Evolutionary conservation across 352 stramenopile genomes (phyloP).

Genomic region (Pythium coloratum): DNA sequence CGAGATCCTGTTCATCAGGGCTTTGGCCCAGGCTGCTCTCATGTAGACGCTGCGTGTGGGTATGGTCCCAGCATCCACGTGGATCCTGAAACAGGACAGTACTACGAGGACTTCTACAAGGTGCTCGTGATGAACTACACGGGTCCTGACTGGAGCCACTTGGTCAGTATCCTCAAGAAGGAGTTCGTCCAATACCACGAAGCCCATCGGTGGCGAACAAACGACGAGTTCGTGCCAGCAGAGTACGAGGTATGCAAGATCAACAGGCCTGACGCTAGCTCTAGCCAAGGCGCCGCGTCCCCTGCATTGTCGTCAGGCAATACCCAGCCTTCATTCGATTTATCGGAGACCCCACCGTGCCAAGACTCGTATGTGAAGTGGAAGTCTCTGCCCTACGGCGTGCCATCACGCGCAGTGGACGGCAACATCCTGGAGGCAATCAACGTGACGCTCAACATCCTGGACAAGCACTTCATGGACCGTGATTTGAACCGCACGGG

Average conservation of each 20-base stretch:
- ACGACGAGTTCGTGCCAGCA: conserved; percentile 47
- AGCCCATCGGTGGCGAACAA: conserved; percentile 60
- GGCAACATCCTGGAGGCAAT: conserved; percentile 98
- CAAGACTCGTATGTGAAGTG: conserved; percentile 47
- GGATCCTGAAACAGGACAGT: conserved; percentile 45
- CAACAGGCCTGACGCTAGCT: background rate
- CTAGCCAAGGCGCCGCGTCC: background rate
- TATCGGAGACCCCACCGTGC: background rate
- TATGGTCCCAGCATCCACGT: conserved; percentile 68
- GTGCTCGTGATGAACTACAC: conserved; percentile 87
- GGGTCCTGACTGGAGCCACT: conserved; percentile 87
- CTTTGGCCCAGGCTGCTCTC: conserved; percentile 37
- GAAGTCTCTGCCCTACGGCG: conserved; percentile 58
- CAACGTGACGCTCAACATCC: conserved; percentile 98
- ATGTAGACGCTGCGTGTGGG: conserved; percentile 27
- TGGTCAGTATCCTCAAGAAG: conserved; percentile 91
- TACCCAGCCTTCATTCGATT: background rate
- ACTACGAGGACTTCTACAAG: conserved; percentile 86
- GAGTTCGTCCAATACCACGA: conserved; percentile 94
- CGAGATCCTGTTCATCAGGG: conserved; percentile 47
- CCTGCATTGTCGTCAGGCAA: background rate
- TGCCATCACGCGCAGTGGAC: conserved; percentile 91
- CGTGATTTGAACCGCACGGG: conserved; percentile 94
- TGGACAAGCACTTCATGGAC: conserved; percentile 99
- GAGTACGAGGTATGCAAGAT: conserved; percentile 57